These are phyloP conservation scores for Fulvia fulva DNA, from an alignment of 2,329 filamentous ascomycete species.

Conservation along the genomic window DNA sequence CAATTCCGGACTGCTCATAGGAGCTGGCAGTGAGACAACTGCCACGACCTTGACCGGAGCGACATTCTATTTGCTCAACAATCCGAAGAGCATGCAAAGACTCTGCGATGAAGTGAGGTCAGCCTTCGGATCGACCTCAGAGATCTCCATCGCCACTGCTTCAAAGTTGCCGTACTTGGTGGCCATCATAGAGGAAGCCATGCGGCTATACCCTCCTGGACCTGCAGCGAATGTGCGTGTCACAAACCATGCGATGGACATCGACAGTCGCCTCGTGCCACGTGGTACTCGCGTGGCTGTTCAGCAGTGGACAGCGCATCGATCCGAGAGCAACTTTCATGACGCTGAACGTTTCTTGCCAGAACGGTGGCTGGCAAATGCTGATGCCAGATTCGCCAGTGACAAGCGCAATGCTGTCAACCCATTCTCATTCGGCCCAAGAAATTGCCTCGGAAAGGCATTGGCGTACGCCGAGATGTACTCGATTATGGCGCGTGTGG, in stretches of 20 bases:
- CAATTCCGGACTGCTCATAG: not conserved
- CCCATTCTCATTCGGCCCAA: constrained; percentile 20
- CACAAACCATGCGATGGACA: not conserved
- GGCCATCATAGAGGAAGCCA: constrained; percentile 8
- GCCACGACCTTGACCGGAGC: not conserved
- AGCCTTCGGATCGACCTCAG: not conserved
- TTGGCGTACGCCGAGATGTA: constrained; percentile 38
- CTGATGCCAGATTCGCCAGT: constrained; percentile 15
- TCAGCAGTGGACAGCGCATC: constrained; percentile 1
- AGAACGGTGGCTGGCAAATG: constrained; percentile 29
- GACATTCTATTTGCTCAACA: constrained; percentile 1
- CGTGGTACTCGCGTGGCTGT: not conserved
- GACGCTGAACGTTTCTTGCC: constrained; percentile 26
- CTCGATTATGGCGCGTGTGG: constrained; percentile 37
- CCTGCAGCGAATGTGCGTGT: constrained; percentile 3
- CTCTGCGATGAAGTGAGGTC: constrained; percentile 4
- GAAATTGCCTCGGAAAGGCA: constrained; percentile 21
- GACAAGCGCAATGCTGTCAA: constrained; percentile 22
- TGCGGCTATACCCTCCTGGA: constrained; percentile 11
- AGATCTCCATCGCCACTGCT: constrained; percentile 6
- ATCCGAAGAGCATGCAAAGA: constrained; percentile 1
- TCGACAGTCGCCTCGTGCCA: constrained; percentile 7
- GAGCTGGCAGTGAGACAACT: not conserved
- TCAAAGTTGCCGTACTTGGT: constrained; percentile 2
- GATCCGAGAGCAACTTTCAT: constrained; percentile 16